Base-by-base conservation (phyloP, 352 stramenopile genomes). In the Pythium utonaiense region DNA sequence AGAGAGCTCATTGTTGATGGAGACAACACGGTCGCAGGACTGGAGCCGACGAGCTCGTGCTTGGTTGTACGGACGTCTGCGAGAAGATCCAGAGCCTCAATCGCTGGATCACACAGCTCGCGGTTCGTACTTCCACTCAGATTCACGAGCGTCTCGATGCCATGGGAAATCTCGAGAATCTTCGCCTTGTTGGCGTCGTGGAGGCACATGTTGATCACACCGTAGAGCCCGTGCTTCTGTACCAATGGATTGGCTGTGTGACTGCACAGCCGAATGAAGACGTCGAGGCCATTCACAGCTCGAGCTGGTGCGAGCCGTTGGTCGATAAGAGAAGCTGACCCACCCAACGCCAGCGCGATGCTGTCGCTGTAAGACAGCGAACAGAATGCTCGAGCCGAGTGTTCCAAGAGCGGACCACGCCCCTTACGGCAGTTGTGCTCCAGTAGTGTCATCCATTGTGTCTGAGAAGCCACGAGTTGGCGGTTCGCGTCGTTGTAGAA, bases 401-500 rank as follows among this genome's bases (percentile, higher is more conserved):
- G 72, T 57, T 96, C 85, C 10, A 93, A 75, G 7, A 62, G 55
- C 1, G 50, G 21, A 9, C 67, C 68, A 3, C 81, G 57, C 1
- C 52, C 59, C 10, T 76, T 44, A 14, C 74, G 52, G 34, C 77
- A 86, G 38, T 77, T 78, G 51, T 71, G 73, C 48, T 84, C 62
- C 6, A 96, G 63, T 12, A 89, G 52, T 30, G 65, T 53, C 62
- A 96, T 80, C 71, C 84, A 93, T 12, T 66, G 40, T 2, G 61
- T 41, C 27, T 88, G 63, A 1, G 68, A 67, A 2, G 80, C 78
- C 9, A 96, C 60, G 28, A 92, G 67, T 25, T 77, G 68, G 1
- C 89, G 87, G 51, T 96, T 97, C 24, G 78, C 78, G n/a, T 96
- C 86, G 58, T 97, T 92, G 71, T 95, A 97, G 54, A 95, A 97